Evolutionary conservation across 139 green algal species (phyloP).

Genomic region (Astrephomene gubernaculifera): DNA sequence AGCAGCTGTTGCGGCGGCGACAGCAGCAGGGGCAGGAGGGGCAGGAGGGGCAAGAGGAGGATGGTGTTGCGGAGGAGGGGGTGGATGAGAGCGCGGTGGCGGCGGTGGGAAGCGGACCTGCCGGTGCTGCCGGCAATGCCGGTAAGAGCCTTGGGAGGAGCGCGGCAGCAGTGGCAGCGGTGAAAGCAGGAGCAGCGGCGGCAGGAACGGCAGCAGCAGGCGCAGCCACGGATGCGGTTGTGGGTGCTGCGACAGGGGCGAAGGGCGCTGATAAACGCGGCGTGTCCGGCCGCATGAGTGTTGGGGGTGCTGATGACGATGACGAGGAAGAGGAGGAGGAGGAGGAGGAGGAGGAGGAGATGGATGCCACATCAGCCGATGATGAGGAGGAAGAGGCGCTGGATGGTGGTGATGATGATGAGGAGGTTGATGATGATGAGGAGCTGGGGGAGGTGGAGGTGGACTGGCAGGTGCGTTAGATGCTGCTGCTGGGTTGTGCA

Average conservation of each 20-base stretch:
- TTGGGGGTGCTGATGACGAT: background rate
- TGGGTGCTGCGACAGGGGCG: too few species aligned
- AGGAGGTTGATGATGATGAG: background rate
- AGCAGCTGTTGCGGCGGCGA: background rate
- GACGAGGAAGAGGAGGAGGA: background rate
- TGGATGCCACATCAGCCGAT: too few species aligned
- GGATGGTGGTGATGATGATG: too few species aligned
- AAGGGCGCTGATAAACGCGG: too few species aligned
- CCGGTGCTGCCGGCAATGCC: too few species aligned
- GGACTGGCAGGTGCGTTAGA: slow-evolving; percentile 41
- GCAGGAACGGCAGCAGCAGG: background rate
- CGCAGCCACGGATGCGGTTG: background rate
- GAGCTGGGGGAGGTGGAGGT: slow-evolving; percentile 30
- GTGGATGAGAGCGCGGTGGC: too few species aligned
- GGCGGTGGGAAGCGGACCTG: too few species aligned
- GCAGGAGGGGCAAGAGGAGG: background rate
- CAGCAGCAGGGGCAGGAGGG: too few species aligned
- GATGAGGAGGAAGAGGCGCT: background rate
- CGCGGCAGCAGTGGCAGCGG: background rate
- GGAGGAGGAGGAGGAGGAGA: slow-evolving; percentile 37
- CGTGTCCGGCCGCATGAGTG: too few species aligned
- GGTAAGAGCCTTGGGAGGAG: background rate
- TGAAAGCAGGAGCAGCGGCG: background rate
- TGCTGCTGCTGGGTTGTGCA: too few species aligned
- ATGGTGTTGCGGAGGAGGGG: too few species aligned